Evolutionary conservation across 202 grass and related monocot genomes (phyloP), one percentile per base, ranked within the genome.

Genomic region (Bolboschoenoplectus hybrid): DNA sequence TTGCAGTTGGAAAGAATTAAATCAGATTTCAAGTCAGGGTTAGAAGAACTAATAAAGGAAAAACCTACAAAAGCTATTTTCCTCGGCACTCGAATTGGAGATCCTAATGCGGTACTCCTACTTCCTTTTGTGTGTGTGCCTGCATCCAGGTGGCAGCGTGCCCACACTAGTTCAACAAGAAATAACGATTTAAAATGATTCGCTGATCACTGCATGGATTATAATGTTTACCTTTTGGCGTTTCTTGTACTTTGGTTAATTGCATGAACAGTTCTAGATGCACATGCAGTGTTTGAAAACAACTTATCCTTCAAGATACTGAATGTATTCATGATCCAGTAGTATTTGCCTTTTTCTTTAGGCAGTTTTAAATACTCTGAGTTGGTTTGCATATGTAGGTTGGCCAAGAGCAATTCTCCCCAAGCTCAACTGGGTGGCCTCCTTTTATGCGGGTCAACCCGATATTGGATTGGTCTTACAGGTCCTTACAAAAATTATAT

Each of bases 371-470:
- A 41, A 43, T 61, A 77, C 50, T 55, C 52, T 64, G 10, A 80
- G 5, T 82, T 63, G 19, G 17, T 86, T 90, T 98, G 41, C 38
- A 47, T 88, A 80, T 90, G 47, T 90, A 98, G 96, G 90, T 96
- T 92, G 97, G 97, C 87, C 97, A 98, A 94, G 97, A 98, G 76
- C 97, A 96, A 51, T 98, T 98, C 46, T 98, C 97, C 60, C 93
- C 97, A 63, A 98, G 97, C 89, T 98, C 97, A 45, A 87, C 87
- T 88, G 97, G 97, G 9, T 98, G 97, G 97, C 97, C 97, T 91
- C 97, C 97, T 89, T 98, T 98, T 89, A 98, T 98, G 97, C 91
- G 97, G 85, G 93, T 98, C 80, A 98, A 98, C 92, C 97, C 97
- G 61, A 98, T 98, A 78, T 91, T 98, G 88, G 97, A 98, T 88